These are phyloP conservation scores for Fusarium devonianum DNA, from an alignment of 2,329 filamentous ascomycete genomes.

Conservation along the genomic window DNA sequence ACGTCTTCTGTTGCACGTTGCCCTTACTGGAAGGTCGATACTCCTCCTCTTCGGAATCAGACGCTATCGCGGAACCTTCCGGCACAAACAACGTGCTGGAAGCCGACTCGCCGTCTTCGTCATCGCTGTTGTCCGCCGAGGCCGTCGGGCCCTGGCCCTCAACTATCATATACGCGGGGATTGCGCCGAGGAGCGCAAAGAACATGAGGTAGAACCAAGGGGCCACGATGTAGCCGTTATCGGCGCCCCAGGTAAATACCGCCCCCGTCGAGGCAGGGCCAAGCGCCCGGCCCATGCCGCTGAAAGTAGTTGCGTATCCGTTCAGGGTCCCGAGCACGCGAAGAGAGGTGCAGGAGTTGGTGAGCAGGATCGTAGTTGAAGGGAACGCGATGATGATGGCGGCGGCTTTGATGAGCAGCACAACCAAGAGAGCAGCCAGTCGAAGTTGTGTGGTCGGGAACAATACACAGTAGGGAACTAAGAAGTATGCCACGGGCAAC, in stretches of 20 bases:
- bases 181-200: conserved; percentile 68
- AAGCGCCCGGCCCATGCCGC: conserved; percentile 78
- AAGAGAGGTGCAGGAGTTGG: conserved; percentile 81
- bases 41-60: conserved; percentile 30
- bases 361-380: conserved; percentile 87
- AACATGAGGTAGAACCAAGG: conserved; percentile 81
- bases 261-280: conserved; percentile 79
- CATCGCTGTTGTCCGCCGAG: conserved; percentile 46
- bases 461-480: conserved; percentile 83
- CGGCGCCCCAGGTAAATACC: conserved; percentile 78
- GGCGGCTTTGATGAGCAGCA: conserved; percentile 79
- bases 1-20: conserved; percentile 14
- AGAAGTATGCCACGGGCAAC: conserved; percentile 78
- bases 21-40: conserved; percentile 27
- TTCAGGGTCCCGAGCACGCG: conserved; percentile 85
- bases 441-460: conserved; percentile 57
- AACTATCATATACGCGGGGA: conserved; percentile 77
- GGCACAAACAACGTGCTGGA: conserved; percentile 34
- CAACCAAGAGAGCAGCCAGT: conserved; percentile 66
- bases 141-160: conserved; percentile 73
- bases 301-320: conserved; percentile 84
- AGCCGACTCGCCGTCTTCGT: conserved; percentile 27
- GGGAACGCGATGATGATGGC: conserved; percentile 87
- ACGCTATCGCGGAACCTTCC: conserved; percentile 30
- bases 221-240: conserved; percentile 76